Evolutionary conservation across 345 rosid genomes (phyloP).

Genomic region (Excoecaria cochinchinensis): DNA sequence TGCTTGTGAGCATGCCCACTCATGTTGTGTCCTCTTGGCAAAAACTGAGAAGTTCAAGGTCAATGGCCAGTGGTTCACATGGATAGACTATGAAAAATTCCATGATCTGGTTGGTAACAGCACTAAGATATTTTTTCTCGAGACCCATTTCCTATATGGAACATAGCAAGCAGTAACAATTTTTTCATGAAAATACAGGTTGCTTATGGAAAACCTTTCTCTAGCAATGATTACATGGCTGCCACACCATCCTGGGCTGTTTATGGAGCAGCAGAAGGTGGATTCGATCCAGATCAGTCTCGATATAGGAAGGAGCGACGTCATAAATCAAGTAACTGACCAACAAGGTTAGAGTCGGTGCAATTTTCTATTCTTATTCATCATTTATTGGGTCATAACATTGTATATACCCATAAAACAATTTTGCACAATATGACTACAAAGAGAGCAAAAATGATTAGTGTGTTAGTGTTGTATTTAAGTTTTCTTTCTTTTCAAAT

Average conservation of each 20-base stretch:
- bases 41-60: slow-evolving; percentile 81
- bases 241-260: slow-evolving; percentile 92
- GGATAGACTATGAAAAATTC: slow-evolving; percentile 98
- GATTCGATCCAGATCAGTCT: slow-evolving; percentile 83
- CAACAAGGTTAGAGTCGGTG: slow-evolving; percentile 23
- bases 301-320: slow-evolving; percentile 81
- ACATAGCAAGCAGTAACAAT: neutral
- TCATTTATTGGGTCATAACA: slow-evolving; percentile 5
- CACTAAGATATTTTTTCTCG: no score
- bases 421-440: slow-evolving; percentile 18
- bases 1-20: slow-evolving; percentile 96
- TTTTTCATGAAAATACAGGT: slow-evolving; percentile 44
- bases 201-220: slow-evolving; percentile 74
- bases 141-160: no score
- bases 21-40: slow-evolving; percentile 94
- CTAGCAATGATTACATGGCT: slow-evolving; percentile 82
- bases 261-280: slow-evolving; percentile 93
- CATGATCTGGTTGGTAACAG: slow-evolving; percentile 71
- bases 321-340: slow-evolving; percentile 61
- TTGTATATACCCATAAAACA: slow-evolving; percentile 9
- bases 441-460: neutral
- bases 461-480: slow-evolving; percentile 1
- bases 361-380: neutral
- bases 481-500: neutral
- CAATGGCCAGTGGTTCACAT: slow-evolving; percentile 80